Evolutionary conservation across 352 stramenopile genomes (phyloP).

Genomic region (Globisporangium camurandrum): DNA sequence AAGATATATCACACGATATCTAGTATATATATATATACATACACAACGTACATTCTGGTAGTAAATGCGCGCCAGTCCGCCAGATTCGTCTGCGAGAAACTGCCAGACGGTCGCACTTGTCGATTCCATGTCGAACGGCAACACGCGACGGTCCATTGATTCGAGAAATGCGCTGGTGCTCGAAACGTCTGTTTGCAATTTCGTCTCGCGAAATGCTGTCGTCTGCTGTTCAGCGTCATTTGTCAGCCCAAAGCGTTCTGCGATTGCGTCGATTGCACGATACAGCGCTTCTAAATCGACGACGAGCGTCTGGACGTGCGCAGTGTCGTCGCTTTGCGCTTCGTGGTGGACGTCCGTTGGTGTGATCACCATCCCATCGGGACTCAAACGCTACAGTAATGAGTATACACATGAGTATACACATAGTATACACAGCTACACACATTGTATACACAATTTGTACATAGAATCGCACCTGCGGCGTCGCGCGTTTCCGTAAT

Average conservation of each 20-base stretch:
- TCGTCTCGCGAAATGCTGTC: slow-evolving; percentile 8
- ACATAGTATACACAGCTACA: not conserved
- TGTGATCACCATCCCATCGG: slow-evolving; percentile 11
- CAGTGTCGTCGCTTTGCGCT: slow-evolving; percentile 4
- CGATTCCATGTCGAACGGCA: slow-evolving; percentile 12
- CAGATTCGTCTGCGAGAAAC: slow-evolving; percentile 8
- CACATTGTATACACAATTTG: no score
- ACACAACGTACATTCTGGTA: slow-evolving; percentile 9
- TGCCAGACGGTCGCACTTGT: slow-evolving; percentile 11
- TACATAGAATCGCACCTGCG: not conserved
- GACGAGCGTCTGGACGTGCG: slow-evolving; percentile 9
- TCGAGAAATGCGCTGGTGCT: slow-evolving; percentile 3
- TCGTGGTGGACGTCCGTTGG: not conserved
- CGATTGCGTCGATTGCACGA: slow-evolving; percentile 6
- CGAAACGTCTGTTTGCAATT: slow-evolving; percentile 1
- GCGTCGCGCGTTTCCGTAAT: slow-evolving; percentile 6
- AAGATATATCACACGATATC: no score
- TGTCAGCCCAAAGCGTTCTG: slow-evolving; percentile 6
- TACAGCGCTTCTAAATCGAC: slow-evolving; percentile 12
- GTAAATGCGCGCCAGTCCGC: slow-evolving; percentile 6
- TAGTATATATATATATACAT: no score
- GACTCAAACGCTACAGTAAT: slow-evolving; percentile 3
- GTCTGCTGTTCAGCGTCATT: slow-evolving; percentile 2
- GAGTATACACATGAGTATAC: not conserved
- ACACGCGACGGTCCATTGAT: slow-evolving; percentile 9